phyloP scores from a whole-genome alignment of 1,284 basidiomycete genomes.

The Austroboletus niveus region DNA sequence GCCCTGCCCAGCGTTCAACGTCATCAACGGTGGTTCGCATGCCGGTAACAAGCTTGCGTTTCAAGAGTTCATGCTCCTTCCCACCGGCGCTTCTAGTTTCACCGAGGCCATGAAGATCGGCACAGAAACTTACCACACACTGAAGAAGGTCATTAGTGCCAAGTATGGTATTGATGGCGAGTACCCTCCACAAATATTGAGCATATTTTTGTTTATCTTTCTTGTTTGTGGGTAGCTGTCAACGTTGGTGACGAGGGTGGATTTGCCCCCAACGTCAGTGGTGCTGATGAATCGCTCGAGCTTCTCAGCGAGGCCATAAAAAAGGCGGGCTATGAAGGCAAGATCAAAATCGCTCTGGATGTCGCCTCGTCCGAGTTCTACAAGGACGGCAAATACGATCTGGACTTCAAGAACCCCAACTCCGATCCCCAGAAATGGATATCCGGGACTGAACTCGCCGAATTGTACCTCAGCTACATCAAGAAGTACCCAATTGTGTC shows the following conservation, averaged over 20 bases:
- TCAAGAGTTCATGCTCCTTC: constrained; percentile 99
- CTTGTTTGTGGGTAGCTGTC: constrained; percentile 60
- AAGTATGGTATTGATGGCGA: constrained; percentile 98
- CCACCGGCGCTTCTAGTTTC: constrained; percentile 90
- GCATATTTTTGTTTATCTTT: background rate
- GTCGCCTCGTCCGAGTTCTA: constrained; percentile 99
- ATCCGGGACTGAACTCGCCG: constrained; percentile 88
- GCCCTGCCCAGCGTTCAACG: constrained; percentile 94
- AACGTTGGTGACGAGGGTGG: constrained; percentile 99
- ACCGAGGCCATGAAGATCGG: constrained; percentile 98
- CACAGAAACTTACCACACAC: constrained; percentile 96
- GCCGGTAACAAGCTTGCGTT: constrained; percentile 99
- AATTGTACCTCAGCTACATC: constrained; percentile 85
- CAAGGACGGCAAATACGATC: constrained; percentile 99
- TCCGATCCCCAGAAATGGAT: constrained; percentile 98
- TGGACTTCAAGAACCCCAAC: constrained; percentile 99
- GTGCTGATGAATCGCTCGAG: constrained; percentile 97
- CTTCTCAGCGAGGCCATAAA: constrained; percentile 95
- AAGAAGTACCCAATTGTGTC: constrained; percentile 96
- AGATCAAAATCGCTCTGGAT: constrained; percentile 98
- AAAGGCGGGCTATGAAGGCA: constrained; percentile 97
- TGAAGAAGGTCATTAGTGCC: constrained; percentile 99
- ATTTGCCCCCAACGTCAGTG: constrained; percentile 97
- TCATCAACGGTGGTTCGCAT: constrained; percentile 99
- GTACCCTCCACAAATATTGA: constrained; percentile 22